phyloP scores from a whole-genome alignment of 257 asterid species.

The Lantana camara region DNA sequence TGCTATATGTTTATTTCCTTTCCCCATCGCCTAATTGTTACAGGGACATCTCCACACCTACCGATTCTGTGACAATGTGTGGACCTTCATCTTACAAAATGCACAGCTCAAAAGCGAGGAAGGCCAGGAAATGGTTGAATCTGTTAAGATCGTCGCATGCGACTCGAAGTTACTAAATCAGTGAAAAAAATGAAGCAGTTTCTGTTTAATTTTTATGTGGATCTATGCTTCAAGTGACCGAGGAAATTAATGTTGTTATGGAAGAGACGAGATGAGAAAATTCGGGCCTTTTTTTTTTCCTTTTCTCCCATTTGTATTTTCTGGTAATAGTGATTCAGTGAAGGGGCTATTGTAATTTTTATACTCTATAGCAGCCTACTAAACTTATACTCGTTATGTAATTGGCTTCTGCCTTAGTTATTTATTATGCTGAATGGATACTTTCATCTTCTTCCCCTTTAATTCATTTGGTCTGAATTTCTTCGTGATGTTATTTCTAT shows the following conservation, averaged over 20 bases:
- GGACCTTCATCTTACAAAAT: constrained; percentile 98
- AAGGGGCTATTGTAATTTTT: neutral
- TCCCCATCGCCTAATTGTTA: constrained; percentile 15
- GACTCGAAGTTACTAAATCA: constrained; percentile 85
- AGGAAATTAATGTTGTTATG: constrained; percentile 4
- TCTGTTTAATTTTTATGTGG: constrained; percentile 27
- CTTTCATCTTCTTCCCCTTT: neutral
- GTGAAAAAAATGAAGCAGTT: constrained; percentile 42
- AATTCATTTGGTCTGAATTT: neutral
- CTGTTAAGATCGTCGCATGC: constrained; percentile 93
- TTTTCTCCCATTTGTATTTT: constrained; percentile 26
- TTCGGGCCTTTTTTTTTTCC: too few species aligned
- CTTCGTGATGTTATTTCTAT: neutral
- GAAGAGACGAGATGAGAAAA: constrained; percentile 15
- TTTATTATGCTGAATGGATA: constrained; percentile 11
- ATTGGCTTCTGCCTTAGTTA: constrained; percentile 16
- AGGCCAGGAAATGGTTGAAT: constrained; percentile 75
- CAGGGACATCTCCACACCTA: constrained; percentile 99
- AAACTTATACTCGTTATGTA: constrained; percentile 7
- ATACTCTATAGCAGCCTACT: constrained; percentile 11
- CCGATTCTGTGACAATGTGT: constrained; percentile 97
- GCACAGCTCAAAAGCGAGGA: constrained; percentile 86
- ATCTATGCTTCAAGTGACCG: constrained; percentile 21
- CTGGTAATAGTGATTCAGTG: constrained; percentile 10
- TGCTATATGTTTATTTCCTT: constrained; percentile 6